Evolutionary conservation across 768 basidiomycete species (phyloP).

Genomic region (Termitomyces heimii): DNA sequence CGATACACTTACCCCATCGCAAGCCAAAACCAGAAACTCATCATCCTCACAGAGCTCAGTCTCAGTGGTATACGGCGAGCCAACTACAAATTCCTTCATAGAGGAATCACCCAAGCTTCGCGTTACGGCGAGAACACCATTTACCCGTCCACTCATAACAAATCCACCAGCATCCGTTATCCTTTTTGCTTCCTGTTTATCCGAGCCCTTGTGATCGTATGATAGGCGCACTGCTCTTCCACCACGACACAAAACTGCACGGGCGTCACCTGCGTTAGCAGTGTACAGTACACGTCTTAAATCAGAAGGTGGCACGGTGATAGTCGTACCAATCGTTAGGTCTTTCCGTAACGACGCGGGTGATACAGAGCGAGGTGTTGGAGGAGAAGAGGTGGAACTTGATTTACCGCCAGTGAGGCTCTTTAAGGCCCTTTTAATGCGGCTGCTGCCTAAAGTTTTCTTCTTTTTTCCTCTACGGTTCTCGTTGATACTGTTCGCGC

Average conservation of each 20-base stretch:
- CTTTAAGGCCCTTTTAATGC: slow-evolving; percentile 50
- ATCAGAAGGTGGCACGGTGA: slow-evolving; percentile 39
- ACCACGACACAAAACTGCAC: slow-evolving; percentile 86
- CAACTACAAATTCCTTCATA: slow-evolving; percentile 99
- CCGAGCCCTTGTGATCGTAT: slow-evolving; percentile 98
- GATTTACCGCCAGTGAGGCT: slow-evolving; percentile 36
- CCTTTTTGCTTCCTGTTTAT: slow-evolving; percentile 95
- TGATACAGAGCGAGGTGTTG: slow-evolving; percentile 29
- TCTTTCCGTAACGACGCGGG: slow-evolving; percentile 23
- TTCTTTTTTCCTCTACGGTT: slow-evolving; percentile 29
- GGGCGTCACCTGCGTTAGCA: slow-evolving; percentile 95
- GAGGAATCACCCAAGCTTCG: slow-evolving; percentile 93
- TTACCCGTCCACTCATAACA: slow-evolving; percentile 97
- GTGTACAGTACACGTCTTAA: slow-evolving; percentile 82
- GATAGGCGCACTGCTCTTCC: slow-evolving; percentile 91
- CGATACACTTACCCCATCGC: slow-evolving; percentile 79
- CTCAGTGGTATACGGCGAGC: slow-evolving; percentile 97
- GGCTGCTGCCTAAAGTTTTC: slow-evolving; percentile 39
- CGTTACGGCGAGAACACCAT: slow-evolving; percentile 95
- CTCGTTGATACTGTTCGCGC: slow-evolving; percentile 24
- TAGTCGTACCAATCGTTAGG: slow-evolving; percentile 21
- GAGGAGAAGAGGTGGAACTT: slow-evolving; percentile 24
- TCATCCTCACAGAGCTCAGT: slow-evolving; percentile 87
- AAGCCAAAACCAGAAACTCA: slow-evolving; percentile 93
- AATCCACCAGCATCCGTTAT: slow-evolving; percentile 98